Evolutionary conservation across 2,329 filamentous ascomycete genomes (phyloP).

Genomic region (Aspergillus sergii): DNA sequence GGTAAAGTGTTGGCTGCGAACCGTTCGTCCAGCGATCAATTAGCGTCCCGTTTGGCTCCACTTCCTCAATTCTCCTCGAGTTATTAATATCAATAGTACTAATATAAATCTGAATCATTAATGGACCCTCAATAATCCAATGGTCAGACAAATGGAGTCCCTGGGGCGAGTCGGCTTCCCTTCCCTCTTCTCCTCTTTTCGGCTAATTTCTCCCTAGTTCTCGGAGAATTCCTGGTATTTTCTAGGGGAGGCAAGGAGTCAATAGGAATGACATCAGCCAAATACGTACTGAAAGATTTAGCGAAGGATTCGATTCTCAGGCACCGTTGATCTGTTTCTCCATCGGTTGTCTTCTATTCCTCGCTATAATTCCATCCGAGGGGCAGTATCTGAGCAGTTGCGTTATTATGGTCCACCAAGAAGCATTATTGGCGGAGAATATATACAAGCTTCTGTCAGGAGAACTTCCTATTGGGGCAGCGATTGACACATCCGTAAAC

Average conservation of each 20-base stretch:
- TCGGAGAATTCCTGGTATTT: background rate
- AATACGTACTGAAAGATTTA: background rate
- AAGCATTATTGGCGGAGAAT: constrained; percentile 21
- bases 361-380: background rate
- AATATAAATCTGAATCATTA: background rate
- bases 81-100: background rate
- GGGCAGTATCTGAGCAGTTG: background rate
- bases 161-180: background rate
- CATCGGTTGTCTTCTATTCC: background rate
- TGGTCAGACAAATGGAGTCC: background rate
- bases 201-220: background rate
- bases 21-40: constrained; percentile 7
- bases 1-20: background rate
- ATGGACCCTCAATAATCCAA: background rate
- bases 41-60: background rate
- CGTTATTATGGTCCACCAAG: background rate
- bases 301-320: background rate
- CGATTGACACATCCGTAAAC: background rate
- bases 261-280: background rate
- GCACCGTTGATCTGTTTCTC: background rate
- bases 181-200: background rate
- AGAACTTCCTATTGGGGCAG: background rate
- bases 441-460: constrained; percentile 3
- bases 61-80: background rate
- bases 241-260: background rate